Evolutionary conservation across 148 eudicot genomes (phyloP).

Genomic region (Vaccinium corymbosum): DNA sequence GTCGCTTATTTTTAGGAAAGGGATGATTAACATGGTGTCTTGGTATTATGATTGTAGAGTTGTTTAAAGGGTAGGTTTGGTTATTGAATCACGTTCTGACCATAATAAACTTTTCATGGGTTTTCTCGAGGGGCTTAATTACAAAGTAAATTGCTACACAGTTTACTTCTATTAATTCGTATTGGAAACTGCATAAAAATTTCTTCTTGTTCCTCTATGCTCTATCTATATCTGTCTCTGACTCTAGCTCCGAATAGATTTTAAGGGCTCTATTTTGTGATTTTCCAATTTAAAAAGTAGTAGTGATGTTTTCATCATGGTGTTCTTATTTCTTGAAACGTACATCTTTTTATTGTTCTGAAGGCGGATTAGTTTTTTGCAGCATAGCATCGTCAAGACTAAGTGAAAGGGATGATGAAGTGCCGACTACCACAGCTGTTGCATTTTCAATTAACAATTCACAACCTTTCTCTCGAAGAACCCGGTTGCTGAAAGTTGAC

Average conservation of each 20-base stretch:
- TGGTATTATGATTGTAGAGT: not conserved
- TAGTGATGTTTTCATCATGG: not conserved
- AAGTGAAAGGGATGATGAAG: conserved; percentile 71
- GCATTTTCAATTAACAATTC: conserved; percentile 53
- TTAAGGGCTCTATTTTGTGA: conserved; percentile 3
- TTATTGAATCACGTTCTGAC: not conserved
- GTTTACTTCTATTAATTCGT: not conserved
- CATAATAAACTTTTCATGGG: not conserved
- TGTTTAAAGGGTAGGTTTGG: not conserved
- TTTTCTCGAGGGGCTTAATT: not conserved
- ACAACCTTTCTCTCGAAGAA: conserved; percentile 75
- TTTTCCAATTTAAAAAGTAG: not conserved
- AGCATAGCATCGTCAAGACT: conserved; percentile 63
- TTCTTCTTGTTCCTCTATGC: not conserved
- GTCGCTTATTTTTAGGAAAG: not conserved
- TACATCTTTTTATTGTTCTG: conserved; percentile 12
- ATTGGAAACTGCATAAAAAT: not conserved
- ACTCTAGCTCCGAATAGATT: not conserved
- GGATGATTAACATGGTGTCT: not conserved
- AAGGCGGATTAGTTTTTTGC: conserved; percentile 28
- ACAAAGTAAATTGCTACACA: not conserved
- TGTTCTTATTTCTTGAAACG: not conserved
- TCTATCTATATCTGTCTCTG: not conserved
- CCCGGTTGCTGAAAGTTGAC: conserved; percentile 66
- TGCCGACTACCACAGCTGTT: conserved; percentile 53